These are phyloP conservation scores for Skeletonema tropicum DNA, from an alignment of 108 stramenopile species.

Conservation along the genomic window DNA sequence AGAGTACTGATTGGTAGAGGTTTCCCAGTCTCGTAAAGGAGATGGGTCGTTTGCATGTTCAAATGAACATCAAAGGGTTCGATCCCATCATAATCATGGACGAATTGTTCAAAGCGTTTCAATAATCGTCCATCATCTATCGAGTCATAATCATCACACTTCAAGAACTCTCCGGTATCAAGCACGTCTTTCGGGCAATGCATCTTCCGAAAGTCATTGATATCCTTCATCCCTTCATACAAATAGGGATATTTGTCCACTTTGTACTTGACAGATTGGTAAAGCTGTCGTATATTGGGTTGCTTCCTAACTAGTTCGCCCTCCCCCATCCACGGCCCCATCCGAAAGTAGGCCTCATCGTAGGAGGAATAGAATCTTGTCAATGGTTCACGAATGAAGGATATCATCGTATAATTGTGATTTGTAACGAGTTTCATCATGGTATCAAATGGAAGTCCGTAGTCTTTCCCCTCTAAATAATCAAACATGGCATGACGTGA, in stretches of 20 bases:
- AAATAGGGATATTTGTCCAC: slow-evolving; percentile 47
- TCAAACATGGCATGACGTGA: slow-evolving; percentile 41
- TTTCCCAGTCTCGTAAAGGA: slow-evolving; percentile 26
- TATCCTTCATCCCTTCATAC: slow-evolving; percentile 24
- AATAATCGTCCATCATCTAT: slow-evolving; percentile 46
- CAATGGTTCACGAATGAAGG: slow-evolving; percentile 46
- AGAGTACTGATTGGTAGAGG: slow-evolving; percentile 37
- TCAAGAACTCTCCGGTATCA: not conserved
- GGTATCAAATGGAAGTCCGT: slow-evolving; percentile 11
- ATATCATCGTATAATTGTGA: slow-evolving; percentile 18
- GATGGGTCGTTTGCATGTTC: slow-evolving; percentile 36
- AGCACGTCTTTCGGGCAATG: slow-evolving; percentile 33
- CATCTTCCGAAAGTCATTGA: slow-evolving; percentile 26
- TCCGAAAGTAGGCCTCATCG: slow-evolving; percentile 45
- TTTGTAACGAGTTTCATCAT: slow-evolving; percentile 13
- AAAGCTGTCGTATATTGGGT: not conserved
- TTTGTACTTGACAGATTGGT: not conserved
- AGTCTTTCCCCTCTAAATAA: slow-evolving; percentile 34
- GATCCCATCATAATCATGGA: slow-evolving; percentile 41
- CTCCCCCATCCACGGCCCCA: slow-evolving; percentile 45
- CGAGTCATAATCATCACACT: slow-evolving; percentile 26
- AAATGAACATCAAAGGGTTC: slow-evolving; percentile 51
- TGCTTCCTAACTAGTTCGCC: not conserved
- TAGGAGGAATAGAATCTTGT: slow-evolving; percentile 45
- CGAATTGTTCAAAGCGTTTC: slow-evolving; percentile 38